Percentiles rank a stretch among this genome's conserved stretches.
Evolutionary conservation across 1,139 yeast species (phyloP).

Genomic region (Blastobotrys proliferans): DNA sequence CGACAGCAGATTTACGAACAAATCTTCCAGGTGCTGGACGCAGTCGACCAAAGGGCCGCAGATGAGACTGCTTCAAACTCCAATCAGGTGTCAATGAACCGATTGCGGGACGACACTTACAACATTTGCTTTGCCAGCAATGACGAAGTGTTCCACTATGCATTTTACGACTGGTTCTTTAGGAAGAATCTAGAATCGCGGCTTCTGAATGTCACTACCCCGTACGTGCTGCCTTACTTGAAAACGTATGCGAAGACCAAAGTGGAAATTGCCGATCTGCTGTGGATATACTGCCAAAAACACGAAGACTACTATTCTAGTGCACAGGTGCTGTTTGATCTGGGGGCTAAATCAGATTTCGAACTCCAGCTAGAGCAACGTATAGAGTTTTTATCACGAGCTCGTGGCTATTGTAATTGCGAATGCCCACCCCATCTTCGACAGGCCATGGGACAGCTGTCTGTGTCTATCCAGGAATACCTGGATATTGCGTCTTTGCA

Average conservation of each 20-base stretch:
- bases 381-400: constrained; percentile 85
- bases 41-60: constrained; percentile 65
- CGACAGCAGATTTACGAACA: constrained; percentile 64
- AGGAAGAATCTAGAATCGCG: constrained; percentile 72
- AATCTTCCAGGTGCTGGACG: constrained; percentile 68
- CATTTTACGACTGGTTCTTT: constrained; percentile 90
- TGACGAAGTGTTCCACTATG: constrained; percentile 84
- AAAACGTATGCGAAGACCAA: constrained; percentile 66
- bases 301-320: constrained; percentile 76
- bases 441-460: constrained; percentile 64
- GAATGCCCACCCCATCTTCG: constrained; percentile 73
- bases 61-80: constrained; percentile 40
- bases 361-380: constrained; percentile 64
- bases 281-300: constrained; percentile 88
- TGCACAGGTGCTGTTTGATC: constrained; percentile 70
- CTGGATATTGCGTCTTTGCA: constrained; percentile 87
- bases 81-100: constrained; percentile 37
- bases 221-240: constrained; percentile 72
- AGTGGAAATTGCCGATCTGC: constrained; percentile 68
- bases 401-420: constrained; percentile 88
- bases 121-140: constrained; percentile 65
- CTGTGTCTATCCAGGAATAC: constrained; percentile 68
- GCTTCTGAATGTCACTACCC: constrained; percentile 74
- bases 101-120: constrained; percentile 68
- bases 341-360: constrained; percentile 68